Base-by-base conservation (phyloP, 345 rosid genomes). In the Ailanthus altissimus region DNA sequence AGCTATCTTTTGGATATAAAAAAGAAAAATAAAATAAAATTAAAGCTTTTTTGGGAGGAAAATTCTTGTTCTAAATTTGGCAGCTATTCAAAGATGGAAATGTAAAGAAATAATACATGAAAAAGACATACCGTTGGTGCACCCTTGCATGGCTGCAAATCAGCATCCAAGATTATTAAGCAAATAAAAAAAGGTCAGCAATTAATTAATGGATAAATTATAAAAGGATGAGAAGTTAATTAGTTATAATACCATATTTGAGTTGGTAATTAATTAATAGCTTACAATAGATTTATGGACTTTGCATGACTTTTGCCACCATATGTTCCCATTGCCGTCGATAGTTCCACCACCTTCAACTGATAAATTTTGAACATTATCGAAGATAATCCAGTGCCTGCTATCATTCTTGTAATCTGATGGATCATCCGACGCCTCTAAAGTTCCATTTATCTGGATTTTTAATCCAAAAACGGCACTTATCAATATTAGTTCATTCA, bases 221-320 rank as follows among this genome's bases (percentile, higher is more conserved):
- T 32, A 47, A 49, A 23, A 2, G 18, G 50, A 18, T 8, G 8
- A 21, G 36, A 72, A 5, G 36, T 63, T 38, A 32, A 32, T 32
- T 32, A 32, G 3, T 32, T 32, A 32, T 32, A 32, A 32, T 32
- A 32, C 38, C 38, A 32, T 32, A 32, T 32, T 32, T 32, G 10
- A 36, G 28, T 15, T 65, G 23, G 2, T 58, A 50, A 70, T 47
- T 61, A 32, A 75, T 5, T n/a, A 67, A 50, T 21, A 23, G 67
- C 77, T 77, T 85, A 91, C 98, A 67, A 86, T 89, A 74, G 78
- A 23, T 84, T 91, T 84, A 60, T 91, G 69, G 75, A 89, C 45
- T 87, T 94, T 94, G 91, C 98, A 92, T 11, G 98, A 94, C 76
- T 88, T 88, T 81, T 91, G 61, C 97, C 98, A 94, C 97, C 98